Percentiles rank a stretch among this genome's conserved stretches.
Evolutionary conservation across 1,139 yeast species (phyloP).

Genomic region (Sugiyamaella xylanicola): DNA sequence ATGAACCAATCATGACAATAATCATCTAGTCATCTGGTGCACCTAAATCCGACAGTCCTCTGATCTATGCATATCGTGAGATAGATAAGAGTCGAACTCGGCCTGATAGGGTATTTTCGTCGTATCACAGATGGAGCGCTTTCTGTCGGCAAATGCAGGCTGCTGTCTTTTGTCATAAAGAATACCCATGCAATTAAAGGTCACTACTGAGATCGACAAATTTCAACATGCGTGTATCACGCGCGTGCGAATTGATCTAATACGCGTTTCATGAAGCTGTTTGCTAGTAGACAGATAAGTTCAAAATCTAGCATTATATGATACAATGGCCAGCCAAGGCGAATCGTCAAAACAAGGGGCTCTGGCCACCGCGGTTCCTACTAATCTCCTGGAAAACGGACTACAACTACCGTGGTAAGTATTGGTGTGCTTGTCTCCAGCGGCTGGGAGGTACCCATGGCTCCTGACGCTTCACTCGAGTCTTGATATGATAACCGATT

Average conservation of each 20-base stretch:
- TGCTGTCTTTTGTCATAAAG: not conserved
- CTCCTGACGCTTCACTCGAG: not conserved
- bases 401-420: conserved; percentile 36
- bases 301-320: too few relatives aligned
- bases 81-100: conserved; percentile 8
- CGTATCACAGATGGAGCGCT: conserved; percentile 2
- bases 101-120: conserved; percentile 13
- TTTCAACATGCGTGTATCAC: not conserved
- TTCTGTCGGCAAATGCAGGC: too few relatives aligned
- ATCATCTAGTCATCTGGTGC: not conserved
- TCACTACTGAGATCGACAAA: not conserved
- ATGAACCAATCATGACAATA: not conserved
- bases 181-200: conserved; percentile 7
- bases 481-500: not conserved
- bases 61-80: conserved; percentile 6
- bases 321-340: conserved; percentile 18
- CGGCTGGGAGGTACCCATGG: not conserved
- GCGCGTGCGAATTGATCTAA: not conserved
- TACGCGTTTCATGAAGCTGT: too few relatives aligned
- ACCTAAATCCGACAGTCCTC: not conserved
- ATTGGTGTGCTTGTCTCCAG: not conserved
- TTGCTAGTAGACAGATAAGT: too few relatives aligned
- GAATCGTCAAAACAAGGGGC: conserved; percentile 26
- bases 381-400: conserved; percentile 12
- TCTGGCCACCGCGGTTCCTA: conserved; percentile 9